Evolutionary conservation across 1,284 basidiomycete species (phyloP).

Genomic region (Xerocomus amazonicus): DNA sequence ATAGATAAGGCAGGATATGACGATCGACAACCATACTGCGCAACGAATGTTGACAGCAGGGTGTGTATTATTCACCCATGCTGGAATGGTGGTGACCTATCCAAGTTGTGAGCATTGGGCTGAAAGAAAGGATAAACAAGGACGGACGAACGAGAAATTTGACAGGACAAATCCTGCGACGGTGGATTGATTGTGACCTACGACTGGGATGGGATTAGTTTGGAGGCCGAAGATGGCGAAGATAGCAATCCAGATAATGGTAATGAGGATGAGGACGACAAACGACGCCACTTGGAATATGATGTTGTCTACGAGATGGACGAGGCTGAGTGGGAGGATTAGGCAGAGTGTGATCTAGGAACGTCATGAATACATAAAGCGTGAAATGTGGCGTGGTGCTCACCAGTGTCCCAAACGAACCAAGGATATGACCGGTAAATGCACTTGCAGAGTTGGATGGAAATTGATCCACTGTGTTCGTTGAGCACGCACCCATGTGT

Average conservation of each 20-base stretch:
- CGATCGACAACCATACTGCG: conserved; percentile 21
- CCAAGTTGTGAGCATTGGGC: neutral
- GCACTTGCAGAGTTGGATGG: conserved; percentile 9
- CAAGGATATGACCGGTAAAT: conserved; percentile 25
- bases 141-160: conserved; percentile 25
- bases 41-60: conserved; percentile 12
- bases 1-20: conserved; percentile 25
- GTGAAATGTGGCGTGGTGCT: neutral
- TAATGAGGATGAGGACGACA: conserved; percentile 14
- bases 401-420: conserved; percentile 23
- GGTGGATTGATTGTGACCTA: conserved; percentile 7
- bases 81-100: conserved; percentile 25
- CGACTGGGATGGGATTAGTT: conserved; percentile 5
- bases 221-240: conserved; percentile 16
- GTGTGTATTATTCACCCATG: conserved; percentile 28
- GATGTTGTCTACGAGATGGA: conserved; percentile 26
- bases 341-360: conserved; percentile 20
- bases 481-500: neutral
- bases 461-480: conserved; percentile 12
- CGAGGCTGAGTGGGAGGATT: conserved; percentile 22
- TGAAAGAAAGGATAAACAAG: neutral
- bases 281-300: conserved; percentile 26
- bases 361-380: conserved; percentile 1
- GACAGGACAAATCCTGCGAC: conserved; percentile 25
- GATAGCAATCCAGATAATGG: neutral